Conservation (phyloP, 345 rosid genomes). For the Noccaea caerulescens region DNA sequence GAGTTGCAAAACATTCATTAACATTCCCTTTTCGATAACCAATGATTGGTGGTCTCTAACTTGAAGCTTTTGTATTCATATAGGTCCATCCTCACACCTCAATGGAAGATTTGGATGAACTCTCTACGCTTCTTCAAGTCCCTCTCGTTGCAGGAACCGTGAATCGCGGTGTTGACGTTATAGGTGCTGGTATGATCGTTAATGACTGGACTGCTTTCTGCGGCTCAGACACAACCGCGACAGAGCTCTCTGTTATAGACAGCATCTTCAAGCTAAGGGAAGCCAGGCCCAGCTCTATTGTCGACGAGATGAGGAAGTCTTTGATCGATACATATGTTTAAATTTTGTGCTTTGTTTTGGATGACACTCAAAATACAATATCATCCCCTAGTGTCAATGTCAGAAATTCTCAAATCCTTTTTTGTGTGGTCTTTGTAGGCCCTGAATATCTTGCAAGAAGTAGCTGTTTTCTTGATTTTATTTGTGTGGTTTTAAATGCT, state of each 20-base stretch:
- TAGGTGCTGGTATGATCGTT: slow-evolving; percentile 81
- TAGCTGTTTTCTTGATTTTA: not conserved
- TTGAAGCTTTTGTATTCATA: not conserved
- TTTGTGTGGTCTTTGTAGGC: not conserved
- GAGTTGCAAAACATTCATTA: slow-evolving; percentile 29
- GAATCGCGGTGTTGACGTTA: slow-evolving; percentile 88
- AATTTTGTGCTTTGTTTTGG: slow-evolving; percentile 34
- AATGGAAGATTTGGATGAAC: slow-evolving; percentile 91
- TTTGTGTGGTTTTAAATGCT: not conserved
- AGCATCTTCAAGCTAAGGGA: slow-evolving; percentile 92
- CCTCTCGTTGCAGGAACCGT: slow-evolving; percentile 79
- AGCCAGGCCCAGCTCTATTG: slow-evolving; percentile 80
- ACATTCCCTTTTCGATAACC: not conserved
- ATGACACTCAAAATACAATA: slow-evolving; percentile 24
- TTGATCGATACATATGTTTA: slow-evolving; percentile 78
- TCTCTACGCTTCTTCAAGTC: slow-evolving; percentile 87
- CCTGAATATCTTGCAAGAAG: slow-evolving; percentile 26
- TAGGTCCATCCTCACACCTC: slow-evolving; percentile 98
- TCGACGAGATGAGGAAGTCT: slow-evolving; percentile 91
- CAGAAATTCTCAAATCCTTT: not conserved
- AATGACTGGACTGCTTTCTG: slow-evolving; percentile 93
- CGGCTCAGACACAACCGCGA: slow-evolving; percentile 93
- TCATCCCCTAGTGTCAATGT: slow-evolving; percentile 12
- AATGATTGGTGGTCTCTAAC: too few species aligned
- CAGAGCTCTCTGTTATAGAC: slow-evolving; percentile 87